A percentile compares a stretch with the other conserved stretches of the same genome.
Conservation (phyloP, 768 basidiomycete genomes). For the Pleurotus tuber-regium region DNA sequence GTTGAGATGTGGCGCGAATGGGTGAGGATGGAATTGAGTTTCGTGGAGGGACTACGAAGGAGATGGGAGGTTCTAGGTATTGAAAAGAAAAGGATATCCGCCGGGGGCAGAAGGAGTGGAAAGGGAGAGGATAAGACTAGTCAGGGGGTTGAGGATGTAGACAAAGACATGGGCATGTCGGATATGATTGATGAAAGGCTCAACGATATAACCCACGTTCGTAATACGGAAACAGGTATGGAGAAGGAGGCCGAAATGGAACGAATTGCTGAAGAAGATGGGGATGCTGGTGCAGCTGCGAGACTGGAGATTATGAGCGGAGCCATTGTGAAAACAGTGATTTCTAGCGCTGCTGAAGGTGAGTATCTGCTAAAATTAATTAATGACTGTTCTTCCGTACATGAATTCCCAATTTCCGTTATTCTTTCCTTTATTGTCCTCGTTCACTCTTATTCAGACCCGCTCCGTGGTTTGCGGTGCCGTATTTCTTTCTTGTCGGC, state of each 20-base stretch:
- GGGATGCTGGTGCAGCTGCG: slow-evolving; percentile 50
- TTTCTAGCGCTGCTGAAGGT: slow-evolving; percentile 75
- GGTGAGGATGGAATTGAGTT: slow-evolving; percentile 86
- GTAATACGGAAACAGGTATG: slow-evolving; percentile 16
- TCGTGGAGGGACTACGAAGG: slow-evolving; percentile 74
- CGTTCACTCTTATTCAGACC: background rate
- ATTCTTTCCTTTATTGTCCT: slow-evolving; percentile 7
- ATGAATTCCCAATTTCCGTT: too few species aligned
- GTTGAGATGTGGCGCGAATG: slow-evolving; percentile 87
- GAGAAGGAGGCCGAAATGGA: slow-evolving; percentile 20
- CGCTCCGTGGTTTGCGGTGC: slow-evolving; percentile 1
- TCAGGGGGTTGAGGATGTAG: slow-evolving; percentile 21
- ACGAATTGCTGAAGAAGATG: slow-evolving; percentile 27
- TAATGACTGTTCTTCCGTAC: background rate
- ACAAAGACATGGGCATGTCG: slow-evolving; percentile 18
- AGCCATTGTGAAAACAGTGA: slow-evolving; percentile 76
- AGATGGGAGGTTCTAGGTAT: slow-evolving; percentile 84
- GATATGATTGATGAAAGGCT: slow-evolving; percentile 23
- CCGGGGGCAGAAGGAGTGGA: background rate
- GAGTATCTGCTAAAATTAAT: slow-evolving; percentile 11
- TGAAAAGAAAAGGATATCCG: slow-evolving; percentile 22
- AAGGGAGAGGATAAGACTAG: slow-evolving; percentile 17
- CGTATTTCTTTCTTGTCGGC: slow-evolving; percentile 1
- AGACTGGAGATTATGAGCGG: slow-evolving; percentile 72
- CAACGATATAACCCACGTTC: slow-evolving; percentile 20